Evolutionary conservation across 1,139 yeast species (phyloP).

Genomic region (Kodamaea sp.): DNA sequence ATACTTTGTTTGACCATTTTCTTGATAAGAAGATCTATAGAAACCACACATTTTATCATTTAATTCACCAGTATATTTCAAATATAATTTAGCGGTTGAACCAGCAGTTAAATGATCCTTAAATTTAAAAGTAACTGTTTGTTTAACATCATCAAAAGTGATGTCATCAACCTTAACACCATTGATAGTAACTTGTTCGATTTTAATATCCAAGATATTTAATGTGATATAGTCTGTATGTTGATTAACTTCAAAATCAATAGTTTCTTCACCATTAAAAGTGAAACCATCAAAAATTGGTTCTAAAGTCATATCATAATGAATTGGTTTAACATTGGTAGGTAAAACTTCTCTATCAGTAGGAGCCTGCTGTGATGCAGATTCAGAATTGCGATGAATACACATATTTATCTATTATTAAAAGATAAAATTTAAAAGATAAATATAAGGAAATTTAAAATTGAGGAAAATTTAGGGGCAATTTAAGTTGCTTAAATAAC

Average conservation of each 20-base stretch:
- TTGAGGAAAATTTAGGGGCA: too few species aligned
- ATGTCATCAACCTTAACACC: slow-evolving; percentile 30
- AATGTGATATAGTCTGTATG: slow-evolving; percentile 49
- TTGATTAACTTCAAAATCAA: slow-evolving; percentile 62
- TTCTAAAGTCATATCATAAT: slow-evolving; percentile 67
- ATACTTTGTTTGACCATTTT: slow-evolving; percentile 56
- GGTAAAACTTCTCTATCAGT: slow-evolving; percentile 67
- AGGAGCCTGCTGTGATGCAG: slow-evolving; percentile 16
- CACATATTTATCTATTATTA: slow-evolving; percentile 7
- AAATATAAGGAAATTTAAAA: too few species aligned
- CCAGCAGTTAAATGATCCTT: slow-evolving; percentile 46
- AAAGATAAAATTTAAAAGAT: too few species aligned
- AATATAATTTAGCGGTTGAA: slow-evolving; percentile 39
- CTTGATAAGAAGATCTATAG: slow-evolving; percentile 71
- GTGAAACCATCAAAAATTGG: slow-evolving; percentile 71
- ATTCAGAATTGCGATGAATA: slow-evolving; percentile 5
- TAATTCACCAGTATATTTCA: slow-evolving; percentile 66
- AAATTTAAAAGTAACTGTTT: slow-evolving; percentile 63
- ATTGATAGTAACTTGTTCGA: slow-evolving; percentile 48
- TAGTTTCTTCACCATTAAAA: slow-evolving; percentile 62
- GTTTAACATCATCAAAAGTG: slow-evolving; percentile 49
- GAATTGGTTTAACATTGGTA: slow-evolving; percentile 64
- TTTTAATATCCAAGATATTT: slow-evolving; percentile 63
- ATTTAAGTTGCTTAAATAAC: too few species aligned
- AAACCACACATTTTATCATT: slow-evolving; percentile 70